Evolutionary conservation across 495 filamentous ascomycete species (phyloP), one percentile per base, ranked within the genome.

Genomic region (Peziza echinospora): DNA sequence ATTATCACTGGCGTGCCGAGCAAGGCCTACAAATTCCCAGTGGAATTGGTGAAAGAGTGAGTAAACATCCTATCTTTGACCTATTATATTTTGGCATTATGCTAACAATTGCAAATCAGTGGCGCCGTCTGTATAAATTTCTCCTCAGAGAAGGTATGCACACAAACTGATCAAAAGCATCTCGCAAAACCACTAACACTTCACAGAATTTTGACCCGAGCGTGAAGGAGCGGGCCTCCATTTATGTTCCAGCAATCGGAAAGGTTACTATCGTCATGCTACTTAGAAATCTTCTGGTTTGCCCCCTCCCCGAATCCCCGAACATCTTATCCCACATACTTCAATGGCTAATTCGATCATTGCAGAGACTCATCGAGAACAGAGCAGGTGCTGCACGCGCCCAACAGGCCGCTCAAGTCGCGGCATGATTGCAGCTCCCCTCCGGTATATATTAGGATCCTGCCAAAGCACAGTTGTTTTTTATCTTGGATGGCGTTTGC

Each of bases 121-220:
- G 89, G 89, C 44, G 84, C 81, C 34, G 82, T 93, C 17, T 97
- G 89, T 65, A 81, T 97, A 62, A 97, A 97, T 63, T 94, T 97
- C 63, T 92, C 84, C 13, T 91, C 80, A 37, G 84, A 84, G 60
- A 85, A 85, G 72, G 75, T 77, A 54, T 41, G 43, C 13, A 19
- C 37, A 43, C 24, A n/a, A 16, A 51, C 43, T 5, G 19, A 39
- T n/a, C 25, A 37, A 21, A 51, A 22, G 52, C 21, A 4, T 5
- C 19, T 21, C 16, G 9, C 44, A 21, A 11, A 30, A 25, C 54
- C 23, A 52, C 45, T 26, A 19, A 40, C 21, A 13, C n/a, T 39
- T 8, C n/a, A n/a, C 34, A 79, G 70, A 97, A 97, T 65, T 97
- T 97, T 62, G 77, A 73, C 46, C 72, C 75, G 0, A 79, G 78